phyloP scores from a whole-genome alignment of 768 basidiomycete species.

The Russula olivacea region DNA sequence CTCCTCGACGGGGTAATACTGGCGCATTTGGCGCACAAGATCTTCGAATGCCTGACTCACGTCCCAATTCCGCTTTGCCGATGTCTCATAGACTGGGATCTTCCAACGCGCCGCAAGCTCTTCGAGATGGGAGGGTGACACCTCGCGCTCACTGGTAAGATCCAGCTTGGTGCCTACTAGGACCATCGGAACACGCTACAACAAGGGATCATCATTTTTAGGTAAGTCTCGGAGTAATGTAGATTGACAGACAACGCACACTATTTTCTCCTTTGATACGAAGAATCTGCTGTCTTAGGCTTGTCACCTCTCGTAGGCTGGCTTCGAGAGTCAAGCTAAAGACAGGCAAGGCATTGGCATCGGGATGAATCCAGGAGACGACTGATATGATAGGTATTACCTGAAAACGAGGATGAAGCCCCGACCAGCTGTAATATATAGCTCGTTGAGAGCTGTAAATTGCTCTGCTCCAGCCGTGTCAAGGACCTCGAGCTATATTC shows the following conservation, averaged over 20 bases:
- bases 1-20: conserved; percentile 48
- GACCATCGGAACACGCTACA: conserved; percentile 67
- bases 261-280: conserved; percentile 68
- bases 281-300: conserved; percentile 73
- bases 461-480: conserved; percentile 87
- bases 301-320: conserved; percentile 73
- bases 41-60: conserved; percentile 74
- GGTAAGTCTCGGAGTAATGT: not conserved
- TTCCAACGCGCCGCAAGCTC: conserved; percentile 59
- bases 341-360: not conserved
- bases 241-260: conserved; percentile 34
- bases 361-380: not conserved
- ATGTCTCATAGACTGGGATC: conserved; percentile 80
- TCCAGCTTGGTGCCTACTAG: conserved; percentile 85
- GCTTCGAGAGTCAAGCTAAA: conserved; percentile 74
- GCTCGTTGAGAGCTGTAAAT: conserved; percentile 73
- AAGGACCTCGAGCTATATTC: conserved; percentile 62
- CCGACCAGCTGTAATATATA: conserved; percentile 74
- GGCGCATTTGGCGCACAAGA: conserved; percentile 67
- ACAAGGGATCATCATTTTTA: not conserved
- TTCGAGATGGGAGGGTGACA: conserved; percentile 58
- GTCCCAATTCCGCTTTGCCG: conserved; percentile 82
- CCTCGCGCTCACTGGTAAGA: conserved; percentile 73
- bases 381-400: conserved; percentile 31
- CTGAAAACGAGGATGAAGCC: conserved; percentile 84